Base-by-base conservation (phyloP, 768 basidiomycete genomes). In the Lactarius evosmus region DNA sequence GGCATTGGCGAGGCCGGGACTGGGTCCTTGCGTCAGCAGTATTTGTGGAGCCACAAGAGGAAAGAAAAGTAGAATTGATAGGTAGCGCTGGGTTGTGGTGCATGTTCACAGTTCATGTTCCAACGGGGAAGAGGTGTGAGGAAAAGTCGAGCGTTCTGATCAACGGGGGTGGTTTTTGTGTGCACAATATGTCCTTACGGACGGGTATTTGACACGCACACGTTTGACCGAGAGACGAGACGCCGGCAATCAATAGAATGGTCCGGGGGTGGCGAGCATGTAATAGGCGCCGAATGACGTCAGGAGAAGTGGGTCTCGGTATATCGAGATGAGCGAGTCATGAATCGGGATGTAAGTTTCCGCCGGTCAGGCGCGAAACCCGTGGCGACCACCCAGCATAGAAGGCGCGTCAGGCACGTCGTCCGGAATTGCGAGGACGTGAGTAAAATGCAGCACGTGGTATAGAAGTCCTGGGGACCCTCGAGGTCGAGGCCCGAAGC, bases 311-410 rank as follows among this genome's bases (percentile, higher is more conserved):
- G 54, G 25, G 36, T 25, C 12, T 51, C 51, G 7, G n/a, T 36
- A 27, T 55, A 64, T 66, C 56, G 64, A 56, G 66, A 66, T 60
- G 52, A 19, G 50, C 0, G n/a, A n/a, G 29, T 19, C 36, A 49
- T 56, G 2, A 60, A 66, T 65, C 49, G 54, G 66, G 62, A 67
- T 56, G 64, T 61, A 52, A 65, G 59, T 61, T 65, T 57, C 64
- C 64, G 55, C 29, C 19, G 11, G 54, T 34, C 38, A 30, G 64
- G 64, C 64, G 64, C 64, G 60, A 58, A 61, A 44, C 0, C 25
- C 49, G 32, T 52, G 22, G 56, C 56, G n/a, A 34, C 19, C 34
- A 44, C 7, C 19, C 19, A n/a, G 11, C 19, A 7, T 5, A 46
- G 27, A 40, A 53, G 36, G 16, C 32, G 22, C 30, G 49, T 29